A percentile compares a stretch with the other conserved stretches of the same genome.
These are phyloP conservation scores for Saccharomycopsis schoenii DNA, from an alignment of 805 yeast genomes.

Conservation along the genomic window DNA sequence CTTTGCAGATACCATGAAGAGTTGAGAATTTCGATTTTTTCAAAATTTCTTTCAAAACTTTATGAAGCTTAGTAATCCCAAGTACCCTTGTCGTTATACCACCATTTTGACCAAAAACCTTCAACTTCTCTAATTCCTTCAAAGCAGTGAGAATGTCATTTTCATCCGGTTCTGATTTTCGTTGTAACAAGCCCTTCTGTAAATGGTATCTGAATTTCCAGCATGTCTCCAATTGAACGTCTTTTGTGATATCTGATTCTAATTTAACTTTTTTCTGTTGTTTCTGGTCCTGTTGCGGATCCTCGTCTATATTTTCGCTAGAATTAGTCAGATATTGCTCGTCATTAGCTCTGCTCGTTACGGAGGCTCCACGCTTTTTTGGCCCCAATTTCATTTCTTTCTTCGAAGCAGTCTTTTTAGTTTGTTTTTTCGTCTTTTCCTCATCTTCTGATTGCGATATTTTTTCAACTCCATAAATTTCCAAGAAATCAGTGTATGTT, in stretches of 20 bases:
- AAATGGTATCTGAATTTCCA: conserved; percentile 15
- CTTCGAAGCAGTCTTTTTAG: background rate
- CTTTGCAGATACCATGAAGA: conserved; percentile 4
- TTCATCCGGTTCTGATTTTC: conserved; percentile 6
- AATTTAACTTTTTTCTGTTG: background rate
- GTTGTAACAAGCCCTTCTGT: conserved; percentile 16
- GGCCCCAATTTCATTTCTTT: background rate
- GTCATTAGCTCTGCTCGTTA: background rate
- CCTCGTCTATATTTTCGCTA: background rate
- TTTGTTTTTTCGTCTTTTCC: background rate
- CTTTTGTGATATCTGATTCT: background rate
- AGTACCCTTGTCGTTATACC: conserved; percentile 4
- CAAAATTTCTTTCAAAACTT: conserved; percentile 15
- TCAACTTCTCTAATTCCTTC: conserved; percentile 6
- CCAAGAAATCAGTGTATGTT: background rate
- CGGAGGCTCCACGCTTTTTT: background rate
- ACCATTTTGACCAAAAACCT: background rate
- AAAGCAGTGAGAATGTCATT: conserved; percentile 5
- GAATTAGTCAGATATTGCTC: background rate
- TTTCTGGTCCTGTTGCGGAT: background rate
- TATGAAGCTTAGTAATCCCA: conserved; percentile 11
- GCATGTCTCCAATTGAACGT: conserved; percentile 3
- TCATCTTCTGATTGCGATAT: background rate
- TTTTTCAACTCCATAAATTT: conserved; percentile 3
- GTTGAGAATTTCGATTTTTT: conserved; percentile 7